Evolutionary conservation across 2,329 filamentous ascomycete genomes (phyloP).

Genomic region (Colletotrichum lentis): DNA sequence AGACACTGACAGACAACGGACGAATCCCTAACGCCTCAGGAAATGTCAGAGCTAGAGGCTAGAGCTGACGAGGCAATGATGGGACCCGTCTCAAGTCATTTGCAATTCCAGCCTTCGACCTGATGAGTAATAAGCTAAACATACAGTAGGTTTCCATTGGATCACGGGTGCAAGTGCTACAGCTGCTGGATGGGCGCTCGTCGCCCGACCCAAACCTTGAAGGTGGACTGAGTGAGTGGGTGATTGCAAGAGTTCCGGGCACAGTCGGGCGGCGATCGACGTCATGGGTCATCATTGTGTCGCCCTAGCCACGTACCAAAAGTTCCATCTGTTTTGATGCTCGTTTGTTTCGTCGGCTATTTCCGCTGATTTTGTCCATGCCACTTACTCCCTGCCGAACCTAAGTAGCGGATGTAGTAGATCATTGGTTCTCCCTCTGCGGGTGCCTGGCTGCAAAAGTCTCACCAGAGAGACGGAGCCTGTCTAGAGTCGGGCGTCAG

Average conservation of each 20-base stretch:
- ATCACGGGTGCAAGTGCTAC: not conserved
- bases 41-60: slow-evolving; percentile 11
- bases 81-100: slow-evolving; percentile 10
- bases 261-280: slow-evolving; percentile 13
- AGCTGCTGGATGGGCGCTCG: not conserved
- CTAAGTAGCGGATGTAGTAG: not conserved
- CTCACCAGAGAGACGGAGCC: slow-evolving; percentile 2
- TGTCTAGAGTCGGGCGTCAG: not conserved
- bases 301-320: not conserved
- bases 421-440: slow-evolving; percentile 4
- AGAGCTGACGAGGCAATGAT: not conserved
- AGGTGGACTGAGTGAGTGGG: not conserved
- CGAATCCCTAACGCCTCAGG: slow-evolving; percentile 17
- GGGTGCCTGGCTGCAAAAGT: slow-evolving; percentile 15
- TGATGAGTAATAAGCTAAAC: not conserved
- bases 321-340: not conserved
- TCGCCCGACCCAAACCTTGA: slow-evolving; percentile 2
- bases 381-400: too few relatives aligned
- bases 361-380: not conserved
- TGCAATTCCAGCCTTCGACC: not conserved
- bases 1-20: slow-evolving; percentile 3
- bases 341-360: not conserved
- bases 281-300: slow-evolving; percentile 8
- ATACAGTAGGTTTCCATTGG: not conserved
- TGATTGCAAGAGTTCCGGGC: not conserved